Evolutionary conservation across 208 protist genomes (phyloP), one percentile per base, ranked within the genome.

Genomic region (Porcisia deanei): DNA sequence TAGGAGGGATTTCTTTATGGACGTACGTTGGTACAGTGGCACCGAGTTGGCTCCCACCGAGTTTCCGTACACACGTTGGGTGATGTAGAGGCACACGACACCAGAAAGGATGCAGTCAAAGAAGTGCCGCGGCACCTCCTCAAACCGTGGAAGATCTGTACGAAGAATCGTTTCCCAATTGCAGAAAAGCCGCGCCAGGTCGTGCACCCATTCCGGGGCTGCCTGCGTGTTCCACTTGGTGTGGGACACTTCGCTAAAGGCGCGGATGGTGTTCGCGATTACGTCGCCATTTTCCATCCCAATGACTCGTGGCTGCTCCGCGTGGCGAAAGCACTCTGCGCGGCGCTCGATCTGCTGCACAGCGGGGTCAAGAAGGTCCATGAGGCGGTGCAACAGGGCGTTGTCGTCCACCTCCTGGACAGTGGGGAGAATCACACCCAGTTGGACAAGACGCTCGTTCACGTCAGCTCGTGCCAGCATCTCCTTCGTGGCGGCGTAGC

Each of bases 151-250:
- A 8, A 95, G 75, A 66, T 97, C 94, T 7, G 80, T 91, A 65
- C 94, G 94, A 39, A 97, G 88, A 80, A 94, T 88, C 10, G 81
- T 66, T 47, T 97, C 94, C 92, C 94, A 97, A 76, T 93, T 94
- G 75, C 86, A 91, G 77, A 96, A 97, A 78, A 93, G 92, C 3
- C 86, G 75, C 0, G 90, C 94, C 2, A 96, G 84, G 65, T 96
- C 91, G 71, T 96, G 89, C 68, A 96, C 91, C 92, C 91, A 96
- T 25, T 73, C 81, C 45, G 94, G 94, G 8, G 85, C 88, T 4
- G 72, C 59, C 55, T 87, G 85, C 16, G 77, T 85, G 47, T 82
- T 76, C 88, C 89, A 94, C 60, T 69, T 39, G 9, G 64, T 65
- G 72, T 87, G 85, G 8, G 69, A 77, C 34, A 10, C 75, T 69